Percentiles rank a stretch among this genome's conserved stretches.
These are phyloP conservation scores for Talaromyces sp. DNA, from an alignment of 2,329 filamentous ascomycete genomes.

Conservation along the genomic window DNA sequence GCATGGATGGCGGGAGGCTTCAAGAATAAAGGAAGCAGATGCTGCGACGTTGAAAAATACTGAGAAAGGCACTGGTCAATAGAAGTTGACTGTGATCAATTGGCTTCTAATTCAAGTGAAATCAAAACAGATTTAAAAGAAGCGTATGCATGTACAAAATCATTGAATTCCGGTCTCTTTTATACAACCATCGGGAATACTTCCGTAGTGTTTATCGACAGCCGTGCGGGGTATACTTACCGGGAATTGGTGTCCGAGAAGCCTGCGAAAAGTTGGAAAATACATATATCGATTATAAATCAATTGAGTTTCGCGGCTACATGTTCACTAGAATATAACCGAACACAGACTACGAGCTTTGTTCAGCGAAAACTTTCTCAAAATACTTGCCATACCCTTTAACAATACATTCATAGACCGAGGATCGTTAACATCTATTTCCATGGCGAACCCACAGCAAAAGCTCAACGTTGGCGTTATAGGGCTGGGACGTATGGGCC, in stretches of 20 bases:
- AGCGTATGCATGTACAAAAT: background rate
- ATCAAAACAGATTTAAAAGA: background rate
- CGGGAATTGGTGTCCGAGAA: background rate
- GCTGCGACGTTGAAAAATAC: background rate
- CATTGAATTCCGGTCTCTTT: background rate
- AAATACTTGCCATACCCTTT: background rate
- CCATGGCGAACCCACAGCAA: background rate
- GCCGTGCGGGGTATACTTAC: background rate
- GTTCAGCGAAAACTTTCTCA: too few species aligned
- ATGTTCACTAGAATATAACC: too few species aligned
- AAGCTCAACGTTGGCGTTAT: slow-evolving; percentile 44
- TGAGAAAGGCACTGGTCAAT: background rate
- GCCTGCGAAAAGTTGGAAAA: too few species aligned
- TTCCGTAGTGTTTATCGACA: background rate
- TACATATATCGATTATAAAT: too few species aligned
- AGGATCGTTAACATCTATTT: background rate
- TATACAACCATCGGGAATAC: background rate
- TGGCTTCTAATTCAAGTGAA: too few species aligned
- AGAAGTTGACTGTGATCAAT: background rate
- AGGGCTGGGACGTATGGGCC: slow-evolving; percentile 49
- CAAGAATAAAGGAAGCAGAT: background rate
- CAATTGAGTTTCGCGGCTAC: too few species aligned
- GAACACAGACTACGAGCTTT: too few species aligned
- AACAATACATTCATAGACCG: background rate
- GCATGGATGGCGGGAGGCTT: slow-evolving; percentile 9